Evolutionary conservation across 2,329 filamentous ascomycete genomes (phyloP), one percentile per base, ranked within the genome.

Genomic region (Penicillium paneum): DNA sequence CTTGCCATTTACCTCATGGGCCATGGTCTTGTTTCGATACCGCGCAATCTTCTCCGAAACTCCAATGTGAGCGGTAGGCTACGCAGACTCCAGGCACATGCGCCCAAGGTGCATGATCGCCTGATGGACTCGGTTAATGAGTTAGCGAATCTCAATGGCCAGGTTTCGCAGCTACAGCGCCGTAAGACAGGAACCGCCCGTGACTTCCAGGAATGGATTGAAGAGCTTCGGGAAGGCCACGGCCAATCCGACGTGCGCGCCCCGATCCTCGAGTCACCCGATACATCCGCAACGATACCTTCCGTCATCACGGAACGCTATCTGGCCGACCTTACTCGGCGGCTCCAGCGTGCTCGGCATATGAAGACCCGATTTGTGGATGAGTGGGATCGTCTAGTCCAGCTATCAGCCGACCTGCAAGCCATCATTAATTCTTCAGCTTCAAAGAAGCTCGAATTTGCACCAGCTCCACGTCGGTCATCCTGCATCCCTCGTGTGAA

Each of bases 1-100:
- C 80, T 97, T 49, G 94, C 92, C 42, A 96, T 99, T 58, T 97
- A 96, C 68, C 81, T 99, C 38, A 97, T 99, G 93, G 94, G 94
- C 7, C 94, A 99, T 72, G 94, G 94, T 8, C 80, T 99, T 26
- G 94, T 99, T 31, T 89, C 92, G 1, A 89, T 99, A 54, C 94
- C 94, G 0, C 82, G 93, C 61, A 84, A 83, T 35, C 78, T 99
- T 15, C 88, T 94, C 66, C 85, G 88, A 55, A 88, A 90, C 67
- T 88, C 91, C 31, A 91, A 86, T 67, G 84, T 92, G 42, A 89
- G 86, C 61, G 84, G 84, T 45, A 83, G 87, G 52, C 74, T 99
- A 43, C 86, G 86, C 57, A 81, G 88, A 34, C 78, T 97, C 34
- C 91, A 97, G 69, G 79, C 80, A 8, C 83, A 88, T 58, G 94